Evolutionary conservation across 495 filamentous ascomycete species (phyloP).

Genomic region (Aspergillus sclerotiicarbonarius): DNA sequence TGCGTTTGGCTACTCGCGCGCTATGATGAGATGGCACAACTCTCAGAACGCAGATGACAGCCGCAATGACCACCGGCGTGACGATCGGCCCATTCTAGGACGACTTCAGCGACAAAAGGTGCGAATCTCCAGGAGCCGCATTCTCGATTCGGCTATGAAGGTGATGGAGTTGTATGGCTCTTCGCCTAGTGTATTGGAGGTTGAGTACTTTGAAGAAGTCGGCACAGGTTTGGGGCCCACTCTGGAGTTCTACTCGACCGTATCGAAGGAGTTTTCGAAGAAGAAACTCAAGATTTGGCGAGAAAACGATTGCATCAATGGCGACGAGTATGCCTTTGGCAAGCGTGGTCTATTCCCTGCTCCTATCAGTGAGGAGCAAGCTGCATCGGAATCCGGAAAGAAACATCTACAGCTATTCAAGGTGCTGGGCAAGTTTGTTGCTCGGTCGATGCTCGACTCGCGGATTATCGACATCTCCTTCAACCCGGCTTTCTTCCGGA

Average conservation of each 20-base stretch:
- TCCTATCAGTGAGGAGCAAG: conserved; percentile 80
- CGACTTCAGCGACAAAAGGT: conserved; percentile 96
- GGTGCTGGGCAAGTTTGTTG: conserved; percentile 95
- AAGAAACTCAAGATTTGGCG: conserved; percentile 97
- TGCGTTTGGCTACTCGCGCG: conserved; percentile 95
- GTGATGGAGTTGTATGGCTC: conserved; percentile 99
- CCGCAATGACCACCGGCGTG: conserved; percentile 76
- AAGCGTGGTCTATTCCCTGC: conserved; percentile 86
- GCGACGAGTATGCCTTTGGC: conserved; percentile 82
- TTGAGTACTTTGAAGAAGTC: conserved; percentile 99
- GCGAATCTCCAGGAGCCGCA: conserved; percentile 86
- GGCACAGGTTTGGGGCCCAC: conserved; percentile 96
- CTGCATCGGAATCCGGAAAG: conserved; percentile 71
- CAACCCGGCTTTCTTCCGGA: conserved; percentile 96
- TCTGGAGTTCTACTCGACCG: conserved; percentile 96
- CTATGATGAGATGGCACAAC: conserved; percentile 97
- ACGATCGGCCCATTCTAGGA: conserved; percentile 90
- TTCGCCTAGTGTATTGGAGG: conserved; percentile 91
- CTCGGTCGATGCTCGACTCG: conserved; percentile 96
- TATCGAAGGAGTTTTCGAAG: conserved; percentile 96
- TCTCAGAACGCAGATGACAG: conserved; percentile 76
- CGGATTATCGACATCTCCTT: conserved; percentile 97
- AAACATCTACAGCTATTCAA: conserved; percentile 85
- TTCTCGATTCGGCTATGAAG: conserved; percentile 94
- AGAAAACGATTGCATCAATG: conserved; percentile 76